Evolutionary conservation across 495 filamentous ascomycete species (phyloP), one percentile per base, ranked within the genome.

Genomic region (Clavariopsis aquatica): DNA sequence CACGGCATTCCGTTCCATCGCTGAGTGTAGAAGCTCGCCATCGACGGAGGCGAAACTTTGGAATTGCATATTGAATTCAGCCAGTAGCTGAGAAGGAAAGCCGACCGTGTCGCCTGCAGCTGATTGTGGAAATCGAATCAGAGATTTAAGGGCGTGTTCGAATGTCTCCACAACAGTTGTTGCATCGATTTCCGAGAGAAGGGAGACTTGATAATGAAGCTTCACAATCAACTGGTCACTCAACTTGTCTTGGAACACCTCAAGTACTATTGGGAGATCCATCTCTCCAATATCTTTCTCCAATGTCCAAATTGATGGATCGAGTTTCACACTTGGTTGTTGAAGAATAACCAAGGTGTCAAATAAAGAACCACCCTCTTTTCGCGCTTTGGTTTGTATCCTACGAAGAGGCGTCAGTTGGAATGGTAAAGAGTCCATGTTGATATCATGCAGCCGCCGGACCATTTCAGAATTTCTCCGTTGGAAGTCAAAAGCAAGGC

Each of bases 341-440:
- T 95, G 91, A 49, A 93, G 76, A 58, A 95, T 81, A 55, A 95
- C 78, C 57, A 94, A 74, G 13, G 87, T 89, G 74, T 94, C 89
- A 71, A 94, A 93, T 31, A 94, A 78, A 22, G 72, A 75, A 45
- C 75, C 73, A 6, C 76, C 68, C 8, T 78, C 73, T 20, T 68
- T 28, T 34, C 26, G 74, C 47, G 79, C 65, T 22, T 76, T 69
- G 4, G 78, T 75, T 69, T 88, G 85, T 45, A 89, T 83, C 0
- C 77, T 81, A 36, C 89, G 81, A 24, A 95, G 75, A 17, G 89
- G 82, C 8, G 85, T 86, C 43, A 92, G 80, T 65, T 93, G 90
- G 65, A 87, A 84, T 10, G 79, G 75, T 15, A 90, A 65, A 9
- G 84, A 75, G 12, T 83, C 76, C 2, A 79, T 74, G 68, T 88